Conservation (phyloP, 805 yeast genomes). For the Yamadazyma akitaensis region DNA sequence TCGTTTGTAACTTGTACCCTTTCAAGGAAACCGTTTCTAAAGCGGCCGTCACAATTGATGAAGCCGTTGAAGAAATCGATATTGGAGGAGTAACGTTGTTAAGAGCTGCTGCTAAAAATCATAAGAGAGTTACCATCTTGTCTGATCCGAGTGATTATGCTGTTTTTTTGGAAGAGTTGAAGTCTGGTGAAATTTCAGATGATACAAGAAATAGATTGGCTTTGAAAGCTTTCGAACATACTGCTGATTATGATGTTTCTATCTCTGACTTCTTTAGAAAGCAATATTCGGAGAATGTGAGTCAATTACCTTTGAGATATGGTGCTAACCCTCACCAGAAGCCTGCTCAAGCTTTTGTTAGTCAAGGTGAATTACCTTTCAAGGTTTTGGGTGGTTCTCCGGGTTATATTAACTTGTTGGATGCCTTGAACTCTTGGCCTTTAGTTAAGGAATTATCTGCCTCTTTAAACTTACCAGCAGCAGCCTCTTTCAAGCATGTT, state of each 20-base stretch:
- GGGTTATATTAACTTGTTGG: constrained; percentile 94
- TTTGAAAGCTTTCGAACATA: constrained; percentile 95
- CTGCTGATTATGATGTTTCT: constrained; percentile 95
- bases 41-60: constrained; percentile 90
- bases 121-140: constrained; percentile 89
- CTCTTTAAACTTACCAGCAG: constrained; percentile 93
- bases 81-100: constrained; percentile 95
- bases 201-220: constrained; percentile 82
- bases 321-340: constrained; percentile 99
- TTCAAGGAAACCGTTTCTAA: constrained; percentile 96
- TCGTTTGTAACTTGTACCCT: constrained; percentile 96
- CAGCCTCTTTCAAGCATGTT: constrained; percentile 98
- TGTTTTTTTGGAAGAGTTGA: constrained; percentile 76
- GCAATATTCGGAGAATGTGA: constrained; percentile 84
- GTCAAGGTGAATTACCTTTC: constrained; percentile 87
- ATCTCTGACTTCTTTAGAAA: constrained; percentile 97
- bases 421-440: constrained; percentile 98
- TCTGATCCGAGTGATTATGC: constrained; percentile 95
- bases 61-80: constrained; percentile 98
- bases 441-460: constrained; percentile 95
- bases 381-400: constrained; percentile 93
- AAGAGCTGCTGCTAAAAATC: constrained; percentile 99
- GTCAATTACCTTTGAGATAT: constrained; percentile 93
- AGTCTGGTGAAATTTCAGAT: constrained; percentile 65
- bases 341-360: constrained; percentile 95